These are phyloP conservation scores for Ilex paraguariensis DNA, from an alignment of 305 asterid genomes.

Conservation along the genomic window DNA sequence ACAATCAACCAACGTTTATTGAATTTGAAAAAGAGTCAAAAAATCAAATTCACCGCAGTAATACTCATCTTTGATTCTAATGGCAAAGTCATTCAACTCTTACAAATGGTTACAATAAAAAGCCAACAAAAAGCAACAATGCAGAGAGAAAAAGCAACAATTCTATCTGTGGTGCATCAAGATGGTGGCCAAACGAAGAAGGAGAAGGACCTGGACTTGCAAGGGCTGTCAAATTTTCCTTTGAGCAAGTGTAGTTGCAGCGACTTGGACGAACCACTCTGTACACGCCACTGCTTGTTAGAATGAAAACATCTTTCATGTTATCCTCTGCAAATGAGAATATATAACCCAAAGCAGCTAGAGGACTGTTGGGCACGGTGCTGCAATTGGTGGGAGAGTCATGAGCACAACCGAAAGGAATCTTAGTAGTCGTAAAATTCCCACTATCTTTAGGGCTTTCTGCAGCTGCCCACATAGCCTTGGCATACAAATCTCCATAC, in stretches of 20 bases:
- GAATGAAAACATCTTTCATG: slow-evolving; percentile 56
- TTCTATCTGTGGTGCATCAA: slow-evolving; percentile 20
- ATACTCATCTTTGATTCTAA: no score
- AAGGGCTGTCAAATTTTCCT: slow-evolving; percentile 39
- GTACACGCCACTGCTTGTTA: slow-evolving; percentile 70
- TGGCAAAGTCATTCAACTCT: no score
- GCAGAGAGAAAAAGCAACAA: slow-evolving; percentile 30
- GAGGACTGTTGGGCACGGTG: slow-evolving; percentile 54
- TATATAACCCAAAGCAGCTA: slow-evolving; percentile 74
- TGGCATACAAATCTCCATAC: slow-evolving; percentile 83
- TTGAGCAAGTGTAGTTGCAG: slow-evolving; percentile 61
- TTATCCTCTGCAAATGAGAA: slow-evolving; percentile 89
- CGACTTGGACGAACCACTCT: slow-evolving; percentile 75
- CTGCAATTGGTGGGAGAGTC: slow-evolving; percentile 83
- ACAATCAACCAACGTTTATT: no score
- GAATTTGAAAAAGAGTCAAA: no score
- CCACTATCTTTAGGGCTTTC: slow-evolving; percentile 80
- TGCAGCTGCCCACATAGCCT: slow-evolving; percentile 70
- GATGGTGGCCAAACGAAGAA: slow-evolving; percentile 21
- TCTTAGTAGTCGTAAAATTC: slow-evolving; percentile 53
- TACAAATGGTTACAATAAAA: slow-evolving; percentile 23
- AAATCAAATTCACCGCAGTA: no score
- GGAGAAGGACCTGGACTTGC: slow-evolving; percentile 29
- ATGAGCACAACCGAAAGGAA: slow-evolving; percentile 72
- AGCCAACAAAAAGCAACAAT: slow-evolving; percentile 27